Percentiles rank a stretch among this genome's conserved stretches.
phyloP scores from a whole-genome alignment of 2,329 filamentous ascomycete genomes.

The Penicillium sp. region DNA sequence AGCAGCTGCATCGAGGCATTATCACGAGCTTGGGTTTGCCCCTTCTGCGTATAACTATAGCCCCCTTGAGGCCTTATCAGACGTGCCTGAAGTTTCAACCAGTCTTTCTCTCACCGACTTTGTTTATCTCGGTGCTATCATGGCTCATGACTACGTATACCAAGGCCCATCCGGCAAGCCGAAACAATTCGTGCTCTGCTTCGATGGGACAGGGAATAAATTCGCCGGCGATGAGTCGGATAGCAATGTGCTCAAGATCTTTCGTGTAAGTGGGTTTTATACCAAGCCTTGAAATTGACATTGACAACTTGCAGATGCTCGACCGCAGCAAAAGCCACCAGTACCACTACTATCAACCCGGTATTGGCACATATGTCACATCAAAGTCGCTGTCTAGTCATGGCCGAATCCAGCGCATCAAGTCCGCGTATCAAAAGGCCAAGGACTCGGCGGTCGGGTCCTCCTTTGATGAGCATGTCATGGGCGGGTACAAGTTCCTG shows the following conservation, averaged over 20 bases:
- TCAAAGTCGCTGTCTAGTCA: conserved; percentile 34
- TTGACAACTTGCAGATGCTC: conserved; percentile 33
- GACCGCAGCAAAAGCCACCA: conserved; percentile 40
- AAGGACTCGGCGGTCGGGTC: conserved; percentile 72
- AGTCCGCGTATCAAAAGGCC: conserved; percentile 44
- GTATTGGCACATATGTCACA: conserved; percentile 46
- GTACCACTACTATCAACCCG: conserved; percentile 45
- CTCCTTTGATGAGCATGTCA: conserved; percentile 77
- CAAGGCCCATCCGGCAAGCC: conserved; percentile 22
- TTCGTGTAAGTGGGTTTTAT: conserved; percentile 34
- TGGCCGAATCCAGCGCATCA: conserved; percentile 49
- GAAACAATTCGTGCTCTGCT: conserved; percentile 43
- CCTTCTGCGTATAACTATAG: conserved; percentile 14
- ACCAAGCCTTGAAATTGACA: background rate
- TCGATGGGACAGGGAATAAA: conserved; percentile 46
- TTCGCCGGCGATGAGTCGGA: conserved; percentile 44
- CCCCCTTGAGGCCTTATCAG: background rate
- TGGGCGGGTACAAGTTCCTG: conserved; percentile 75
- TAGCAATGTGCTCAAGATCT: conserved; percentile 48
- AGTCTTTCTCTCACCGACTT: background rate
- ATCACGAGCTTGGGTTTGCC: background rate
- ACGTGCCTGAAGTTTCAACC: background rate
- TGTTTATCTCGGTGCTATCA: background rate
- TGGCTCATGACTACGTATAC: conserved; percentile 20
- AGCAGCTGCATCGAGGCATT: background rate